Evolutionary conservation across 768 basidiomycete species (phyloP), one percentile per base, ranked within the genome.

Genomic region (Leccinum ochraceum): DNA sequence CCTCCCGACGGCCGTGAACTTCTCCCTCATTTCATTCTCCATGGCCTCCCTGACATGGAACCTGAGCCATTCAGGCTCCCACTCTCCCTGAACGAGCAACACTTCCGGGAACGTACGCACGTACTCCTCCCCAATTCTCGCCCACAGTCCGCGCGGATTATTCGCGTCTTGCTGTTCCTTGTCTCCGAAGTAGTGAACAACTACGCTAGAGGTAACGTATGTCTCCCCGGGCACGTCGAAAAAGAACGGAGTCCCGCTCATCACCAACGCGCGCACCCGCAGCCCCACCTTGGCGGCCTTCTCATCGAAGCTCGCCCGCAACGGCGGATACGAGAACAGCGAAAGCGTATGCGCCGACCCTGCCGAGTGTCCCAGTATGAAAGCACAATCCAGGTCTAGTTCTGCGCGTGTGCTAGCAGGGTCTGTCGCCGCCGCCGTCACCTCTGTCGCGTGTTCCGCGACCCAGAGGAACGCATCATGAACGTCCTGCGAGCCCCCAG

Each of bases 321-420:
- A 32, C 22, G 69, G 60, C 6, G 63, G 36, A 30, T 80, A 64
- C 46, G 81, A 65, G 4, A 83, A 68, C 55, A 83, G 62, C 17
- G 85, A 80, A 4, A 80, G 71, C 48, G 79, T 65, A 66, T 85
- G 82, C 28, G 76, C 72, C 1, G 82, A 83, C 1, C 88, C 88
- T 0, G 85, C 86, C 1, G 87, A 88, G 70, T 89, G 87, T 0
- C 81, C 84, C 71, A 84, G 74, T 44, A 88, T 51, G 63, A 81
- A 80, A 46, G 86, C 67, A 10, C 66, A 68, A 7, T 78, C 69
- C 6, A 75, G 66, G 64, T 85, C 81, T 0, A 82, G 76, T 22
- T 67, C 63, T 17, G 48, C 51, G 7, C 59, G 60, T 3, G 62
- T 42, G 17, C 65, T 60, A 30, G 3, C 37, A 8, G 60, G 32